A percentile compares a stretch with the other conserved stretches of the same genome.
These are phyloP conservation scores for Amanita fuliginea DNA, from an alignment of 768 basidiomycete species.

Conservation along the genomic window DNA sequence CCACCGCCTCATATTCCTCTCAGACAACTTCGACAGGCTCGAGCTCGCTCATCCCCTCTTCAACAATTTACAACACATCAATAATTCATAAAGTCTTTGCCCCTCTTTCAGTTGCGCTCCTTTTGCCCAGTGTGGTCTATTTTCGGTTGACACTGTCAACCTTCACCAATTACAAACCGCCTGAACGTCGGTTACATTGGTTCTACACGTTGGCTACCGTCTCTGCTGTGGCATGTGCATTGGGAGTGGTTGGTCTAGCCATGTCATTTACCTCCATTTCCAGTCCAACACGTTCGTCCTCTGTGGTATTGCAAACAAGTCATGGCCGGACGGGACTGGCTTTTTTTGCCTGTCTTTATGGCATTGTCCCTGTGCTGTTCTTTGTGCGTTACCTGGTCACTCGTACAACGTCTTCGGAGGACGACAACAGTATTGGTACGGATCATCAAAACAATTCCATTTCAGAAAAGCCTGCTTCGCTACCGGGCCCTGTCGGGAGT, in stretches of 20 bases:
- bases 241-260: conserved; percentile 54
- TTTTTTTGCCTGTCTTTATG: conserved; percentile 54
- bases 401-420: conserved; percentile 4
- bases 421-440: conserved; percentile 10
- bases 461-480: conserved; percentile 20
- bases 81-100: conserved; percentile 33
- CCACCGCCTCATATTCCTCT: conserved; percentile 10
- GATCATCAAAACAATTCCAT: conserved; percentile 13
- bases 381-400: conserved; percentile 13
- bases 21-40: conserved; percentile 10
- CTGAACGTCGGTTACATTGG: conserved; percentile 16
- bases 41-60: conserved; percentile 6
- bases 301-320: conserved; percentile 31
- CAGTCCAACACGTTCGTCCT: conserved; percentile 11
- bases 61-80: conserved; percentile 21
- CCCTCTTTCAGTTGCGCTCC: conserved; percentile 30
- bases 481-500: conserved; percentile 19
- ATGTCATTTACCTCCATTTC: conserved; percentile 52
- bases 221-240: conserved; percentile 34
- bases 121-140: conserved; percentile 24
- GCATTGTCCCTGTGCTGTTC: conserved; percentile 32
- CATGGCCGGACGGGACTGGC: conserved; percentile 59
- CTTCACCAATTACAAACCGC: conserved; percentile 6
- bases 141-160: conserved; percentile 18
- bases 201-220: conserved; percentile 27